Conservation (phyloP, 495 filamentous ascomycete species). For the Aspergillus asperescens region DNA sequence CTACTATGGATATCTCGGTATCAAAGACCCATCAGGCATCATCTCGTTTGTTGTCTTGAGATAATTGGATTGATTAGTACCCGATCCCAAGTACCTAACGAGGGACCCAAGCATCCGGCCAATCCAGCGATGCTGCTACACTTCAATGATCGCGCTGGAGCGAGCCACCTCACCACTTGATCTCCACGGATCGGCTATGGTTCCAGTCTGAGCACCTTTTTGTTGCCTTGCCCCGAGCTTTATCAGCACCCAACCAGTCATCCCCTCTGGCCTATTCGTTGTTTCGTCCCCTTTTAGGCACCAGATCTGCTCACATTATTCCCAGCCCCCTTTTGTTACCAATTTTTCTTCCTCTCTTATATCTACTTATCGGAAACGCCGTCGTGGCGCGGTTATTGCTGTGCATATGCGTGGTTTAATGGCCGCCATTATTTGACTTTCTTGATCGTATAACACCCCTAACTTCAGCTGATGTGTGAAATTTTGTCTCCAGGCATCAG, state of each 20-base stretch:
- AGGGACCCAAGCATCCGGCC: slow-evolving; percentile 8
- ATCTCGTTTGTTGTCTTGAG: neutral
- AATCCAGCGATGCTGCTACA: slow-evolving; percentile 8
- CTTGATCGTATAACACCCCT: slow-evolving; percentile 6
- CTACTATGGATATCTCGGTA: neutral
- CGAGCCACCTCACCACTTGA: slow-evolving; percentile 20
- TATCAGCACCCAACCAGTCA: slow-evolving; percentile 31
- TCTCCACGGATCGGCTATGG: slow-evolving; percentile 24
- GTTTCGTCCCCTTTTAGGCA: slow-evolving; percentile 23
- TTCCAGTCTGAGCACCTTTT: slow-evolving; percentile 17
- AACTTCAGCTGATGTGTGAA: slow-evolving; percentile 12
- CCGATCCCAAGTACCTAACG: slow-evolving; percentile 1
- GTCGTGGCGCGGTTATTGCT: slow-evolving; percentile 17
- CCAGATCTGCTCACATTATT: slow-evolving; percentile 1
- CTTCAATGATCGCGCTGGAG: slow-evolving; percentile 18
- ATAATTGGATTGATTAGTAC: neutral
- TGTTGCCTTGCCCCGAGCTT: slow-evolving; percentile 25
- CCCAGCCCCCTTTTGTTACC: slow-evolving; percentile 19
- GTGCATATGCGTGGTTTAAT: slow-evolving; percentile 8
- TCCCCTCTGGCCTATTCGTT: slow-evolving; percentile 19
- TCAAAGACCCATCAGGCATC: neutral
- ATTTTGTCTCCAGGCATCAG: slow-evolving; percentile 13
- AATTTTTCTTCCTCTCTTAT: slow-evolving; percentile 6
- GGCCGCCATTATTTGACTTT: slow-evolving; percentile 3
- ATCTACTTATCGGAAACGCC: slow-evolving; percentile 4